Base-by-base conservation (phyloP, 1,284 basidiomycete species). In the Tilletia caries region DNA sequence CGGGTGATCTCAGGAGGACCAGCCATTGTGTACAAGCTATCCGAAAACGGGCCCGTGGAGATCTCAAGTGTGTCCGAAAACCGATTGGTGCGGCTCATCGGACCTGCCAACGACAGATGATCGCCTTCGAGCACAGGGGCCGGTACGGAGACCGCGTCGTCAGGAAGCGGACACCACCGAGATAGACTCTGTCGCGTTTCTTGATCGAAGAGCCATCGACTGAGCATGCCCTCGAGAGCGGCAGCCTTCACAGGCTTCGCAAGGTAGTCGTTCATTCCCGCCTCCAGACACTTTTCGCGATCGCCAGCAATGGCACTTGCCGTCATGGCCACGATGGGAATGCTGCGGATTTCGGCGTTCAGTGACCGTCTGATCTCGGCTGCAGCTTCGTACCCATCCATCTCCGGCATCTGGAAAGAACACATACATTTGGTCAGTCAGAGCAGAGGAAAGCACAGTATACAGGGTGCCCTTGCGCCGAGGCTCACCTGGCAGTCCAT, bases 241-340 rank as follows among this genome's bases (percentile, higher is more conserved):
- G 70, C 70, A 32, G 74, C 73, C 71, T 79, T 80, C 69, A 81
- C 78, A 20, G 80, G 80, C 67, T 81, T 81, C 29, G 74, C 73
- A n/a, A 81, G 73, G 44, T 79, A 81, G 64, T 81, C 80, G 6
- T 74, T 74, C 79, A 81, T 80, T 43, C 79, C 76, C 0, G 76
- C 75, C 4, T 74, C 76, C 2, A 79, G 68, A 34, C 79, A 80
- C 65, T 77, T 75, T 66, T 81, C 79, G 34, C 78, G 75, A 23
- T 82, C 79, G 41, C 77, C 77, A 15, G 72, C 74, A 50, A 81
- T 78, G 2, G 78, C 78, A 29, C 75, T 77, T 2, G 80, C 80
- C 2, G 76, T 79, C 71, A 80, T 72, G 41, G 78, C 78, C 67
- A 80, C 76, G 68, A 80, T 77, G 27, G 79, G 79, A 15, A 79